phyloP scores from a whole-genome alignment of 2,329 filamentous ascomycete genomes.

The Fusarium fujikuroi region DNA sequence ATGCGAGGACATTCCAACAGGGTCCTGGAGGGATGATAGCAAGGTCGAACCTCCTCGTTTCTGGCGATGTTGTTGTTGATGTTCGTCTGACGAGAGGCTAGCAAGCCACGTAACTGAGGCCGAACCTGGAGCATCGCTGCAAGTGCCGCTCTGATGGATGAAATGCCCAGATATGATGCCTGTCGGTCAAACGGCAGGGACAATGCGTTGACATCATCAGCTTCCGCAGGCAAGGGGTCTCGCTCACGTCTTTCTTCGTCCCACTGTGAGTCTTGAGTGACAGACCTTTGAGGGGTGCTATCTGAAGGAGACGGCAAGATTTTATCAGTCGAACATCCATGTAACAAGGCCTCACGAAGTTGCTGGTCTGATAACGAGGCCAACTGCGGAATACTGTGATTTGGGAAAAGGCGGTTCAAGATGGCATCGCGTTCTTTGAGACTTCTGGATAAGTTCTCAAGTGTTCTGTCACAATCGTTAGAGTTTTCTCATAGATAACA shows the following conservation, averaged over 20 bases:
- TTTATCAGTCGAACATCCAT: not conserved
- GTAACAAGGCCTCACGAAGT: not conserved
- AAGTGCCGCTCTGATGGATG: conserved; percentile 7
- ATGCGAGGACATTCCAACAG: not conserved
- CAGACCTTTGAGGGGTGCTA: not conserved
- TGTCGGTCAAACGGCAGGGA: conserved; percentile 6
- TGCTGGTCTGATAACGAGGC: not conserved
- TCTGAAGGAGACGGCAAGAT: not conserved
- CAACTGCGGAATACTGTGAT: not conserved
- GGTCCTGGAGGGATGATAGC: not conserved
- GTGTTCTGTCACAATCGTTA: not conserved
- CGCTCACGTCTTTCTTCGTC: conserved; percentile 1
- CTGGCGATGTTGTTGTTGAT: not conserved
- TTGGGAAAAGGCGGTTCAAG: not conserved
- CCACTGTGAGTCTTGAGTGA: not conserved
- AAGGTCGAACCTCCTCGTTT: not conserved
- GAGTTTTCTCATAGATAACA: not conserved
- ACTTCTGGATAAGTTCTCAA: not conserved
- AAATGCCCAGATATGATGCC: conserved; percentile 7
- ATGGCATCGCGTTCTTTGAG: conserved; percentile 5
- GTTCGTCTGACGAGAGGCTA: not conserved
- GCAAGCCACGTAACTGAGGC: not conserved
- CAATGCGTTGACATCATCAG: conserved; percentile 11
- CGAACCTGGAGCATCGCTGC: conserved; percentile 7
- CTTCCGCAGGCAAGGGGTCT: conserved; percentile 1